Conservation (phyloP, 306 rosid species). For the Quercus gilva region DNA sequence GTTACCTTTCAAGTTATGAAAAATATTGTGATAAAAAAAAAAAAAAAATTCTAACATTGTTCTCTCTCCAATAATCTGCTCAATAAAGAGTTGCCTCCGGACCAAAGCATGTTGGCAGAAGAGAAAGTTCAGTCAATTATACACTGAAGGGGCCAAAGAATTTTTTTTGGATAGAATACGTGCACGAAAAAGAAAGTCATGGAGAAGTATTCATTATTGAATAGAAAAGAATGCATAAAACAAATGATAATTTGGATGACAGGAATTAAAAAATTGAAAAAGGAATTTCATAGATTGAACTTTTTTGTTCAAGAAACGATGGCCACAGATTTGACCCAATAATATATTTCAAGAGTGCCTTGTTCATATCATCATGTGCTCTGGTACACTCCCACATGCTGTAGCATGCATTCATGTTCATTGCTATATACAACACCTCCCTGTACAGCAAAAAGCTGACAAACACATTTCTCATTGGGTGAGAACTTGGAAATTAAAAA, state of each 20-base stretch:
- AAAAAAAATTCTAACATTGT: no score
- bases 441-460: slow-evolving; percentile 37
- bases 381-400: slow-evolving; percentile 56
- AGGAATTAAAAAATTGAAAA: not conserved
- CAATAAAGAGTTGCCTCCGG: not conserved
- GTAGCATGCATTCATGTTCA: slow-evolving; percentile 30
- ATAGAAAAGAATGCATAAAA: not conserved
- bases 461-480: slow-evolving; percentile 13
- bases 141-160: not conserved
- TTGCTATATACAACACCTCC: slow-evolving; percentile 20
- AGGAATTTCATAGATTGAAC: slow-evolving; percentile 1
- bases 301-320: slow-evolving; percentile 22
- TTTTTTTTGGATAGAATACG: not conserved
- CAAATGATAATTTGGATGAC: not conserved
- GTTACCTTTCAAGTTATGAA: no score
- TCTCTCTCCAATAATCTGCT: no score
- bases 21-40: no score
- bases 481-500: slow-evolving; percentile 6
- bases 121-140: not conserved
- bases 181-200: not conserved
- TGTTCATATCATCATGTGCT: slow-evolving; percentile 45
- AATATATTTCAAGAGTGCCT: slow-evolving; percentile 21
- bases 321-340: slow-evolving; percentile 44
- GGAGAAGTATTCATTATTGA: slow-evolving; percentile 6
- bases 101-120: slow-evolving; percentile 9